These are phyloP conservation scores for Cyclotella cryptica DNA, from an alignment of 108 stramenopile species.

Conservation along the genomic window DNA sequence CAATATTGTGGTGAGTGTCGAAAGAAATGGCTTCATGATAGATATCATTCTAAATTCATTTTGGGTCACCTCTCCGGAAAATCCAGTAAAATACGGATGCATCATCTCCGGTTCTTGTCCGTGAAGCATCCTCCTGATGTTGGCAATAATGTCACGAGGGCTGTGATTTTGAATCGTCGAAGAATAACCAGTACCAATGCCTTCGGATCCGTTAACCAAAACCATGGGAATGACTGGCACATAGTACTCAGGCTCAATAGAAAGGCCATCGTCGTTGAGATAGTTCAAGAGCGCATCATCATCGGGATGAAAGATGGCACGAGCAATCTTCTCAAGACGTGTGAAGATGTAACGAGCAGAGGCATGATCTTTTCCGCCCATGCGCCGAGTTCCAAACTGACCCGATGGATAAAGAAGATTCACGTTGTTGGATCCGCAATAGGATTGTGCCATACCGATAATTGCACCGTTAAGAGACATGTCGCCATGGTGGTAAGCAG, in stretches of 20 bases:
- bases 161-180: conserved; percentile 80
- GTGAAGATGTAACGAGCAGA: conserved; percentile 99
- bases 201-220: conserved; percentile 90
- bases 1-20: neutral
- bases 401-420: conserved; percentile 96
- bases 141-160: conserved; percentile 91
- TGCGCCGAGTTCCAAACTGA: conserved; percentile 97
- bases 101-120: conserved; percentile 72
- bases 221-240: conserved; percentile 94
- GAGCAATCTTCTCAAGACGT: conserved; percentile 92
- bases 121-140: conserved; percentile 86
- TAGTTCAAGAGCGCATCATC: conserved; percentile 96
- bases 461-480: conserved; percentile 94
- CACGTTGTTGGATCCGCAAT: conserved; percentile 97
- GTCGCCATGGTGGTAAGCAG: conserved; percentile 99
- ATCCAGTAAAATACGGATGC: conserved; percentile 87
- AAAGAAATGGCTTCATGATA: no score
- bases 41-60: conserved; percentile 6
- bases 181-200: conserved; percentile 99
- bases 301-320: conserved; percentile 96
- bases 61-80: conserved; percentile 79
- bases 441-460: conserved; percentile 97
- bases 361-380: conserved; percentile 97
- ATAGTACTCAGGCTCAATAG: conserved; percentile 97
- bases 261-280: conserved; percentile 96